Evolutionary conservation across 306 rosid genomes (phyloP).

Genomic region (Mucuna pruriens): DNA sequence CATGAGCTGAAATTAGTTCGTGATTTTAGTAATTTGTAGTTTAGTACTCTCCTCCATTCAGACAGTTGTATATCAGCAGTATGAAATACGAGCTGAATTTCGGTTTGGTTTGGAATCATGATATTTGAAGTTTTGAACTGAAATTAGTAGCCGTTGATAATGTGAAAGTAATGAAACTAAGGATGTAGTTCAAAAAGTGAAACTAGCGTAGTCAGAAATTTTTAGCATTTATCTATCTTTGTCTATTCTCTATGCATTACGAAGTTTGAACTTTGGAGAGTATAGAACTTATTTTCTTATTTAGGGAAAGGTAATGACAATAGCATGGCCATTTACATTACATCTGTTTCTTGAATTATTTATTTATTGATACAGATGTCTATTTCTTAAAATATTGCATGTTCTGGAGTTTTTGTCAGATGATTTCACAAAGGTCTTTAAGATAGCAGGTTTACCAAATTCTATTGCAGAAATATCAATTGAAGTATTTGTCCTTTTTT

Average conservation of each 20-base stretch:
- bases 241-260: not conserved
- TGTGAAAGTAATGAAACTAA: not conserved
- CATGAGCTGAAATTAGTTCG: not conserved
- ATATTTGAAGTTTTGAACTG: not conserved
- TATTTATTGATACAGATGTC: not conserved
- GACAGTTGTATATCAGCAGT: not conserved
- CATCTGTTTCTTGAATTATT: constrained; percentile 8
- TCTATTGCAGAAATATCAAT: not conserved
- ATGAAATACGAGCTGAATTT: not conserved
- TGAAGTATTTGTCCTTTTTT: not conserved
- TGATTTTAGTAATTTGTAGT: not conserved
- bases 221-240: not conserved
- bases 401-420: constrained; percentile 5
- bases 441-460: not conserved
- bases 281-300: not conserved
- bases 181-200: not conserved
- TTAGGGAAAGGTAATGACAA: not conserved
- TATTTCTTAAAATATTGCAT: constrained; percentile 27
- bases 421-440: constrained; percentile 30
- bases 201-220: not conserved
- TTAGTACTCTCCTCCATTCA: not conserved
- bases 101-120: not conserved
- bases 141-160: not conserved
- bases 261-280: not conserved
- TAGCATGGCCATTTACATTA: not conserved